These are phyloP conservation scores for Ceratocystis smalleyi DNA, from an alignment of 2,329 filamentous ascomycete species.

Conservation along the genomic window DNA sequence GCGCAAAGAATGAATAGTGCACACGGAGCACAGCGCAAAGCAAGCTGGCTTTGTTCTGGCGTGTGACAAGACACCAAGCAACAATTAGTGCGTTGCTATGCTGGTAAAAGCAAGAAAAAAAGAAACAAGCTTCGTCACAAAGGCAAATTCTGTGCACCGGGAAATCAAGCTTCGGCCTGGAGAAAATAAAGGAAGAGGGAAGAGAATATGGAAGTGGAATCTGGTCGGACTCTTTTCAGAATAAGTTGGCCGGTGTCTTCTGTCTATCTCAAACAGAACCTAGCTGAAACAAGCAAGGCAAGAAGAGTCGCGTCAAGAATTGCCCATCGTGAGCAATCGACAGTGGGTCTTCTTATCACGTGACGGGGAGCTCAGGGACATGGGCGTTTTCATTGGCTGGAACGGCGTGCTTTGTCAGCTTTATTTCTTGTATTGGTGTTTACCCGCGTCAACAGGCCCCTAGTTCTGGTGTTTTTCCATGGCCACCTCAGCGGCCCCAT, in stretches of 20 bases:
- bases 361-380: neutral
- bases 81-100: neutral
- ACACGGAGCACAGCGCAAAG: neutral
- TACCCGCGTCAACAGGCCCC: conserved; percentile 8
- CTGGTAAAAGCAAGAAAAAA: neutral
- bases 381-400: conserved; percentile 8
- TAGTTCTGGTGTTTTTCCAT: conserved; percentile 6
- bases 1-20: neutral
- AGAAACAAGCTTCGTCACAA: neutral
- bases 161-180: neutral
- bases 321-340: conserved; percentile 10
- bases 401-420: neutral
- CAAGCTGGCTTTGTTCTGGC: neutral
- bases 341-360: conserved; percentile 6
- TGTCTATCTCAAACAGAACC: neutral
- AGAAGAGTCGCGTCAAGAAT: conserved; percentile 15
- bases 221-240: neutral
- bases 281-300: conserved; percentile 2
- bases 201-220: neutral
- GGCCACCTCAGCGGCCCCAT: neutral
- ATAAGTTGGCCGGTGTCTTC: neutral
- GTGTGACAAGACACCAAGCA: neutral
- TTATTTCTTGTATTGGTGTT: neutral
- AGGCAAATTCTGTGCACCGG: neutral
- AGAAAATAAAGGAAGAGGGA: neutral